Evolutionary conservation across 805 yeast species (phyloP).

Genomic region (Saturnispora quitensis): DNA sequence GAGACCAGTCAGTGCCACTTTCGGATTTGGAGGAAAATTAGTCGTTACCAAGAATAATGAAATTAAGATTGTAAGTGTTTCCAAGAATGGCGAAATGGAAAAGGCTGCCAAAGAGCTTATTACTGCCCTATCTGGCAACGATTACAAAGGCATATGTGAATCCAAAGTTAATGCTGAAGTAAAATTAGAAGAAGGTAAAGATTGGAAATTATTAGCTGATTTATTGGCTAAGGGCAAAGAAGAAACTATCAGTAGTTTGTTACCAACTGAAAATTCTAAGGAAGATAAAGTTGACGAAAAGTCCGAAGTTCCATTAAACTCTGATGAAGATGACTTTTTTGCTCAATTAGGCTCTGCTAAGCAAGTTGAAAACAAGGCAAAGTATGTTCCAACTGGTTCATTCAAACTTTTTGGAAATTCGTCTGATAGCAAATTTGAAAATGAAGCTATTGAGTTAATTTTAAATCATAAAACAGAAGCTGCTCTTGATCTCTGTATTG

Average conservation of each 20-base stretch:
- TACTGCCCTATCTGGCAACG: constrained; percentile 47
- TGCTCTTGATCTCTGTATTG: constrained; percentile 62
- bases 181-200: constrained; percentile 30
- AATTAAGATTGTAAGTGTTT: constrained; percentile 24
- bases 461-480: constrained; percentile 52
- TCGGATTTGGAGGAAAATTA: constrained; percentile 92
- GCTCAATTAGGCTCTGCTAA: constrained; percentile 22
- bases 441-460: constrained; percentile 42
- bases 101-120: constrained; percentile 35
- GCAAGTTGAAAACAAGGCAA: constrained; percentile 9
- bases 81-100: constrained; percentile 31
- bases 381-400: constrained; percentile 43
- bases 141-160: constrained; percentile 47
- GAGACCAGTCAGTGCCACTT: constrained; percentile 62
- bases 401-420: constrained; percentile 33
- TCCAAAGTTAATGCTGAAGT: constrained; percentile 37
- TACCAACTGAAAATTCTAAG: constrained; percentile 7
- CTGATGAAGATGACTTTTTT: constrained; percentile 34
- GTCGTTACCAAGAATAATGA: constrained; percentile 36
- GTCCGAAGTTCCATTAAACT: constrained; percentile 11
- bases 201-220: constrained; percentile 56
- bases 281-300: constrained; percentile 12
- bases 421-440: constrained; percentile 27
- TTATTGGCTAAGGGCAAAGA: constrained; percentile 42
- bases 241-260: constrained; percentile 35